Base-by-base conservation (phyloP, 768 basidiomycete species). In the Floccularia luteovirens region DNA sequence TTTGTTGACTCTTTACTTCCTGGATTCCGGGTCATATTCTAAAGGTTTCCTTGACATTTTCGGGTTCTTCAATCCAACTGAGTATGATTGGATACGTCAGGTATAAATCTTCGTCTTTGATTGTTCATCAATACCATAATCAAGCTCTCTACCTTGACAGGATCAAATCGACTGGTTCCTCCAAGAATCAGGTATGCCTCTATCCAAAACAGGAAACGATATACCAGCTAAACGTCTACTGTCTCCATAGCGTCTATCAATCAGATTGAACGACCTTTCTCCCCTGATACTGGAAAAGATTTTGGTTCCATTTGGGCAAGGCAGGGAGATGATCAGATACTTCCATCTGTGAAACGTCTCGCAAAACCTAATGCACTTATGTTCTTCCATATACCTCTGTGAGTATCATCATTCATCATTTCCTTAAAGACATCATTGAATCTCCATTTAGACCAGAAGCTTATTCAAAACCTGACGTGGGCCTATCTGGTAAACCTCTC, bases 331-430 rank as follows among this genome's bases (percentile, higher is more conserved):
- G 75, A 70, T 25, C 84, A 84, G 57, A 52, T 81, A 35, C 65
- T 73, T 0, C 79, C 85, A 0, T 55, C 67, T 36, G 58, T 60
- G 17, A 60, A 63, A 50, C 69, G 67, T 41, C 67, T 92, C 2
- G 89, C 87, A 3, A 98, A 96, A 59, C 94, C 94, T 1, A 97
- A 97, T 52, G 94, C 90, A 0, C 59, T 98, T 49, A 88, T 90
- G 85, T 96, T 94, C 64, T 97, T 96, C 79, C 94, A 98, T 49
- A 98, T 99, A 34, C 94, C 94, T 38, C 54, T 97, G 83, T 89
- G 54, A 16, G 82, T 67, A 16, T 34, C 19, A 22, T 5, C 38
- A 0, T 20, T 8, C 21, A 23, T 45, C 21, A 6, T 25, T 39
- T 10, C 21, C 20, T 22, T 17, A 24, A 11, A 27, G 34, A 33